phyloP scores from a whole-genome alignment of 2,329 filamentous ascomycete species.

The Penicillium oxalicum region DNA sequence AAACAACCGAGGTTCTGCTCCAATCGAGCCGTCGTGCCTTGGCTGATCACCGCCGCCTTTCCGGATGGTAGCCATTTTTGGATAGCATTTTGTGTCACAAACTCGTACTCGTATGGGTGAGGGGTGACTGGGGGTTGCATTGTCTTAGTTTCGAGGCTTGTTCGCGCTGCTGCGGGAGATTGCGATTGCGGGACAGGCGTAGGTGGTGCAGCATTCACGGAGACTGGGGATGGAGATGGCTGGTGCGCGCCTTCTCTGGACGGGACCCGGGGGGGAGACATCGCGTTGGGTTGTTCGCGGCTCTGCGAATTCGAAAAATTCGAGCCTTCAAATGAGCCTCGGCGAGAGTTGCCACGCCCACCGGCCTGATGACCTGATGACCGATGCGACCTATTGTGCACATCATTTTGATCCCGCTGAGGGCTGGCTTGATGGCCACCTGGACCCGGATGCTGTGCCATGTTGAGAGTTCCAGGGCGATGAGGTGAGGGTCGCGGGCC shows the following conservation, averaged over 20 bases:
- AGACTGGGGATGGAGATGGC: constrained; percentile 19
- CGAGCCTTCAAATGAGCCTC: constrained; percentile 33
- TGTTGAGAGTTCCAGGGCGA: constrained; percentile 43
- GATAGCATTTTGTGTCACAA: constrained; percentile 65
- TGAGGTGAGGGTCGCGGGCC: constrained; percentile 42
- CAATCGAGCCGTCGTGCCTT: constrained; percentile 58
- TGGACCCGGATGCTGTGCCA: constrained; percentile 46
- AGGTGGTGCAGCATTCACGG: too few relatives aligned
- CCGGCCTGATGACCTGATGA: constrained; percentile 34
- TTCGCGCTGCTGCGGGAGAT: constrained; percentile 15
- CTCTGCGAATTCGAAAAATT: constrained; percentile 27
- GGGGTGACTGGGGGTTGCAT: constrained; percentile 19
- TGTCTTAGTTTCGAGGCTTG: constrained; percentile 14
- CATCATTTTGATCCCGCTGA: constrained; percentile 33
- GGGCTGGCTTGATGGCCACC: constrained; percentile 33
- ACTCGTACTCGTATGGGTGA: constrained; percentile 63
- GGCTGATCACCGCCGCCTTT: constrained; percentile 60
- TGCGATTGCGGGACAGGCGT: constrained; percentile 15
- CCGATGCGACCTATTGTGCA: constrained; percentile 35
- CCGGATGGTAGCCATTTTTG: constrained; percentile 62
- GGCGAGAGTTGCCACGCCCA: constrained; percentile 29
- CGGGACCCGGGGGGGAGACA: constrained; percentile 28
- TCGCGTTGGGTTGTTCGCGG: constrained; percentile 18
- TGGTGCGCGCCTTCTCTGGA: constrained; percentile 28
- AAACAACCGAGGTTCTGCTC: constrained; percentile 64